Evolutionary conservation across 371 early-diverging fungal genomes (phyloP).

Genomic region (Globomyces sp.): DNA sequence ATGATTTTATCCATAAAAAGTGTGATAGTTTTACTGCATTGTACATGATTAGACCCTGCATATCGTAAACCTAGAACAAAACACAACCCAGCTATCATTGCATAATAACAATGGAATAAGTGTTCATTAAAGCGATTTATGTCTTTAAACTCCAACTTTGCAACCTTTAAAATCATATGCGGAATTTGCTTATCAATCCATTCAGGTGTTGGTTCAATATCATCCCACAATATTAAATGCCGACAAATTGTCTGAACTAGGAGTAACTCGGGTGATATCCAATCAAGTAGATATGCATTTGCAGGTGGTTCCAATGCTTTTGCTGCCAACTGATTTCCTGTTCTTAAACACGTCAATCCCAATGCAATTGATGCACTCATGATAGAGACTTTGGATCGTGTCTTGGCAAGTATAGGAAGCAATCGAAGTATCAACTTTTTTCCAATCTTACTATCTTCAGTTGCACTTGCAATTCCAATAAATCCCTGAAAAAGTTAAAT

Average conservation of each 20-base stretch:
- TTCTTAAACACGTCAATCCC: constrained; percentile 76
- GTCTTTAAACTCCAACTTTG: neutral
- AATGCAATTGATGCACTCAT: constrained; percentile 79
- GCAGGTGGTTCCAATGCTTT: constrained; percentile 59
- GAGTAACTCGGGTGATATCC: constrained; percentile 68
- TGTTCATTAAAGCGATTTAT: constrained; percentile 9
- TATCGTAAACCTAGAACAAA: constrained; percentile 74
- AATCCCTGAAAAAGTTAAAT: constrained; percentile 49
- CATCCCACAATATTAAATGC: constrained; percentile 72
- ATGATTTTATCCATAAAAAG: neutral
- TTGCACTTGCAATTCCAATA: constrained; percentile 69
- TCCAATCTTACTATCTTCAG: neutral
- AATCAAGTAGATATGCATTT: constrained; percentile 59
- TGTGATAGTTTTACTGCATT: constrained; percentile 11
- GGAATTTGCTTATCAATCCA: constrained; percentile 77
- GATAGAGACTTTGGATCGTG: constrained; percentile 26
- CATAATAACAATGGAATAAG: constrained; percentile 59
- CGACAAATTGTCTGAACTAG: constrained; percentile 64
- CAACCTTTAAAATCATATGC: constrained; percentile 33
- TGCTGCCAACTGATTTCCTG: constrained; percentile 66
- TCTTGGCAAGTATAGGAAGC: constrained; percentile 14
- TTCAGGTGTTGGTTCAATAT: constrained; percentile 51
- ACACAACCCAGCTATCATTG: constrained; percentile 74
- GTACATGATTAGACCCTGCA: constrained; percentile 69
- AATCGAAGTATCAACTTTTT: constrained; percentile 25